Evolutionary conservation across 495 filamentous ascomycete genomes (phyloP).

Genomic region (Annulohypoxylon maeteangense): DNA sequence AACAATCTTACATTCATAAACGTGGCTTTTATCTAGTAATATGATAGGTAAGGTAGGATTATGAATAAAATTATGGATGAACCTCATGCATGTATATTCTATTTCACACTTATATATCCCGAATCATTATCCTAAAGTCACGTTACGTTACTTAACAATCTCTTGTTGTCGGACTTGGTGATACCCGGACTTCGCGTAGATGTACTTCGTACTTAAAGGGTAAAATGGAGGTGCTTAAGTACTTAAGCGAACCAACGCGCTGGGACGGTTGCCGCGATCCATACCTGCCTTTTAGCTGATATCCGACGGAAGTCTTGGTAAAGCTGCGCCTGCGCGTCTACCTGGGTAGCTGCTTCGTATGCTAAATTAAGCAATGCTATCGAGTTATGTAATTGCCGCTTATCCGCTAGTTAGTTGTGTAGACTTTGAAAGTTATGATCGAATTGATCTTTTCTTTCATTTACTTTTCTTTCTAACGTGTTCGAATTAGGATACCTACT

Average conservation of each 20-base stretch:
- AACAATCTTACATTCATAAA: constrained; percentile 15
- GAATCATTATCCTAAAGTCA: neutral
- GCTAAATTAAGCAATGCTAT: constrained; percentile 9
- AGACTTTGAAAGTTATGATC: neutral
- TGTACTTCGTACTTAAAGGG: neutral
- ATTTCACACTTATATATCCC: neutral
- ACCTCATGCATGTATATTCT: neutral
- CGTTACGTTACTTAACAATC: neutral
- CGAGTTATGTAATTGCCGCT: constrained; percentile 27
- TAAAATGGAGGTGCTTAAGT: constrained; percentile 10
- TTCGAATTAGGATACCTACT: neutral
- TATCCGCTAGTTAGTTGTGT: constrained; percentile 18
- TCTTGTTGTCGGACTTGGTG: neutral
- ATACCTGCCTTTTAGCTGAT: constrained; percentile 12
- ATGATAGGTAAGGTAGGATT: neutral
- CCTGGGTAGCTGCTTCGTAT: constrained; percentile 12
- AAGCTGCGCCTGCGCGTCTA: constrained; percentile 7
- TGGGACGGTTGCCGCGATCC: constrained; percentile 36
- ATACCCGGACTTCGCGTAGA: neutral
- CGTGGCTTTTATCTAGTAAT: constrained; percentile 25
- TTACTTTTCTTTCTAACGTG: neutral
- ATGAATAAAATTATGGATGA: neutral
- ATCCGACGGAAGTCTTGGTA: constrained; percentile 20
- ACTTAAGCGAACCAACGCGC: constrained; percentile 32
- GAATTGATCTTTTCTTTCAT: neutral